Base-by-base conservation (phyloP, 2,329 filamentous ascomycete genomes). In the Pestalotiopsis sp. region DNA sequence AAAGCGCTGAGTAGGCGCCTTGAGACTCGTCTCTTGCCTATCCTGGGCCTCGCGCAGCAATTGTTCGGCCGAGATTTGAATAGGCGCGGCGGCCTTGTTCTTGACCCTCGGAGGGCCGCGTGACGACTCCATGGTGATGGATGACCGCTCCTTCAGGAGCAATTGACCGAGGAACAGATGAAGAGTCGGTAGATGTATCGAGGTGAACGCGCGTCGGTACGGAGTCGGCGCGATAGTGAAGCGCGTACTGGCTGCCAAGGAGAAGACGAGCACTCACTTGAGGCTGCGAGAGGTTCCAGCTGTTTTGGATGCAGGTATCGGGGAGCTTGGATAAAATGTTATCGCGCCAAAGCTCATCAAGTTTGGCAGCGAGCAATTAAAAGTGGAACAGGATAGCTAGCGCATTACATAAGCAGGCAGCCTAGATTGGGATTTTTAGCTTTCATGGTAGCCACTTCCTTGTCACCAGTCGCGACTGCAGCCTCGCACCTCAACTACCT, bases 21-120 rank as follows among this genome's bases (percentile, higher is more conserved):
- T 92, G 67, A 98, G 84, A 56, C 90, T 89, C 41, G 92, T 90
- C 83, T 99, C 96, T 83, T 98, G 96, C 70, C 96, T 91, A 82
- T 99, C 96, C 72, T 98, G 96, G 72, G 96, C 96, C 85, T 99
- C 96, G 75, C 96, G 93, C 58, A 99, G 91, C 72, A 99, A 91
- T 85, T 99, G 96, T 83, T 99, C 96, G 73, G 96, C 96, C 73
- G 93, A 97, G 80, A 99, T 97, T 83, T 98, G 92, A 69, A 93
- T 86, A 56, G 92, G 93, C 83, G 95, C 95, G 1, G 96, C 89
- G 73, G 93, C 94, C 92, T 99, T 99, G 87, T 99, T 98, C 83
- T 98, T 98, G 86, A 99, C 96, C 88, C 94, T 88, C 13, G 96
- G 95, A 69, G 96, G 95, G 75, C 95, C 96, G 72, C 95, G 92